Evolutionary conservation across 1,139 yeast species (phyloP).

Genomic region (Schizosaccharomyces versatilis): DNA sequence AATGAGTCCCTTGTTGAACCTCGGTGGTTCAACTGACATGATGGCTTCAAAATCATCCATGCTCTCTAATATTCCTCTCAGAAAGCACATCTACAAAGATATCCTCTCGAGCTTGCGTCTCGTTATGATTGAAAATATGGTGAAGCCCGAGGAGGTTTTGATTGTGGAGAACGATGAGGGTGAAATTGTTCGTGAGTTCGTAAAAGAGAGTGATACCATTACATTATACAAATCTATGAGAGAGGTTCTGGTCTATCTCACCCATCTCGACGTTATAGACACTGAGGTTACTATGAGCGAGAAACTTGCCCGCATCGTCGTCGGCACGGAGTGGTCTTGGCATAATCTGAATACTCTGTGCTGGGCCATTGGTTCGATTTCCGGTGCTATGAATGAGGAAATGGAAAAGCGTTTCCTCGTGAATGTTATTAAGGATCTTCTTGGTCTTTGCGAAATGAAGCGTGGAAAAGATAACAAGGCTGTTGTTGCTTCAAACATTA

Average conservation of each 20-base stretch:
- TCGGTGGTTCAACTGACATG: constrained; percentile 27
- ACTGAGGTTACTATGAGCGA: constrained; percentile 86
- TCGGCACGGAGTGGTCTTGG: constrained; percentile 98
- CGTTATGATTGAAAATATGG: constrained; percentile 92
- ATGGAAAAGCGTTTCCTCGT: constrained; percentile 89
- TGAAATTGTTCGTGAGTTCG: constrained; percentile 92
- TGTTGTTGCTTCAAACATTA: constrained; percentile 92
- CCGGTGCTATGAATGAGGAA: constrained; percentile 96
- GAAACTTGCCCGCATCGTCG: constrained; percentile 76
- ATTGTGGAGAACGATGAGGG: constrained; percentile 97
- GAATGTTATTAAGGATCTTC: constrained; percentile 71
- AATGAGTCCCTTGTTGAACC: constrained; percentile 52
- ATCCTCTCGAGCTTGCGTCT: constrained; percentile 63
- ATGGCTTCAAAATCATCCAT: constrained; percentile 62
- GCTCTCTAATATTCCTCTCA: constrained; percentile 51
- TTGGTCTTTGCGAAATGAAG: constrained; percentile 82
- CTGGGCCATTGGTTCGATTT: constrained; percentile 98
- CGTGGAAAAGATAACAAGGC: constrained; percentile 96
- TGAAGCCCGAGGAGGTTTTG: constrained; percentile 74
- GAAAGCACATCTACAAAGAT: constrained; percentile 62
- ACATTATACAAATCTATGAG: constrained; percentile 87
- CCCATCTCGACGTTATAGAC: constrained; percentile 85
- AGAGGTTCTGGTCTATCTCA: constrained; percentile 79
- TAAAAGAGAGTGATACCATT: constrained; percentile 88
- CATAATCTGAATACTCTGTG: constrained; percentile 87